Base-by-base conservation (phyloP, 2,329 filamentous ascomycete species). In the Diaporthe longicolla region DNA sequence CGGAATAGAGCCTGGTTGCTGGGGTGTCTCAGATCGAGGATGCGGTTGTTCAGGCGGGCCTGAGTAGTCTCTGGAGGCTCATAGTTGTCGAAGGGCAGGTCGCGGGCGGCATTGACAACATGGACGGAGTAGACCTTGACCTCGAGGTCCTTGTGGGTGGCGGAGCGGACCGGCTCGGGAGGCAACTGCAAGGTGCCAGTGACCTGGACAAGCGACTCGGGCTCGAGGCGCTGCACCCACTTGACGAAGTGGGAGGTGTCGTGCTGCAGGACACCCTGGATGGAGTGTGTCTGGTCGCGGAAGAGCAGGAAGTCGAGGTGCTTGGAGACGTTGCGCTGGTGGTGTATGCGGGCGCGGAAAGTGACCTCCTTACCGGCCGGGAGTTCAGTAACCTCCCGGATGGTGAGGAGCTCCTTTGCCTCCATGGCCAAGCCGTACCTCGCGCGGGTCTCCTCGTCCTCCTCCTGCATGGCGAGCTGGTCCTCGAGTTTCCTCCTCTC, bases 1-100 rank as follows among this genome's bases (percentile, higher is more conserved):
- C 94, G 93, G 87, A 98, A 97, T 76, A 98, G 93, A 45, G 93
- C 91, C 82, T 98, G 95, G 65, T 95, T 95, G 0, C 94, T 90
- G 0, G 94, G 93, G n/a, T 95, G 95, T 65, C 95, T 90, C 69
- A 98, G 86, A 83, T 96, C 95, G 59, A 97, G 90, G 74, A 98
- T 90, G 69, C 95, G 92, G 82, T 95, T 95, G 72, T 35, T 61
- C 77, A 95, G 87, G 74, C 95, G 93, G 75, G 94, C 93, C 2
- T 91, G 89, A 72, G 84, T 83, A 61, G 85, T 84, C 40, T 80
- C 81, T 69, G 84, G 82, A 68, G 85, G 83, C 35, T 79, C 81
- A 78, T 89, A 90, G 73, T 88, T 88, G 78, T 84, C 88, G 72
- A 90, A 86, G 3, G 87, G 83, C 0, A 87, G 81, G 57, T 86